These are phyloP conservation scores for Pistacia vera DNA, from an alignment of 345 rosid species.

Conservation along the genomic window DNA sequence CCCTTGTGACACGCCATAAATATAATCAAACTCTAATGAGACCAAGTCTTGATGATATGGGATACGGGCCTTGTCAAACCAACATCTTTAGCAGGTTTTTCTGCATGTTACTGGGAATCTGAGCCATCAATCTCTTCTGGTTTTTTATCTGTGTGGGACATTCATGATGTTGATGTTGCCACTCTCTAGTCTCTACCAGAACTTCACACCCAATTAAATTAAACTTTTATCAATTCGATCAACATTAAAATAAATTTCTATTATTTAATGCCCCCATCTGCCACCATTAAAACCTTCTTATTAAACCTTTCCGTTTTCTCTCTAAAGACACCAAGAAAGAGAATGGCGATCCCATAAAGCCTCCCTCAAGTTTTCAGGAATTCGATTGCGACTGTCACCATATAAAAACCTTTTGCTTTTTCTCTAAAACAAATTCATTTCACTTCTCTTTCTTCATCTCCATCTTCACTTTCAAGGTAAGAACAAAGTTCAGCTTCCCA, in stretches of 20 bases:
- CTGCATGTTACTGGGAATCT: background rate
- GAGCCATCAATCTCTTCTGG: background rate
- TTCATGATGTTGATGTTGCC: too few species aligned
- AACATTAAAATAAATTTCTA: too few species aligned
- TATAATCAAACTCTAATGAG: background rate
- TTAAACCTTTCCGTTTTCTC: background rate
- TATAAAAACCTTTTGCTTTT: constrained; percentile 21
- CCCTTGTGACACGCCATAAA: too few species aligned
- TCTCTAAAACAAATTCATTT: background rate
- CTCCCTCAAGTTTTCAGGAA: constrained; percentile 10
- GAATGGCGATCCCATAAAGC: background rate
- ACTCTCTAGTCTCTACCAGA: background rate
- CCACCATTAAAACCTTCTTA: background rate
- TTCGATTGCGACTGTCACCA: constrained; percentile 10
- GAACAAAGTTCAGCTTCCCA: background rate
- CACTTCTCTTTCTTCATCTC: background rate
- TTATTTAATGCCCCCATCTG: background rate
- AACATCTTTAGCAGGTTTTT: background rate
- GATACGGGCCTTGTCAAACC: background rate
- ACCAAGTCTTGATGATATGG: background rate
- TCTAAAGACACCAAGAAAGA: background rate
- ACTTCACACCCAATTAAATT: background rate
- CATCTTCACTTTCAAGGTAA: background rate
- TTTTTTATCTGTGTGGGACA: background rate
- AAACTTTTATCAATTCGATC: too few species aligned